Percentiles rank a stretch among this genome's conserved stretches.
phyloP scores from a whole-genome alignment of 345 rosid species.

The Citrus maxima region DNA sequence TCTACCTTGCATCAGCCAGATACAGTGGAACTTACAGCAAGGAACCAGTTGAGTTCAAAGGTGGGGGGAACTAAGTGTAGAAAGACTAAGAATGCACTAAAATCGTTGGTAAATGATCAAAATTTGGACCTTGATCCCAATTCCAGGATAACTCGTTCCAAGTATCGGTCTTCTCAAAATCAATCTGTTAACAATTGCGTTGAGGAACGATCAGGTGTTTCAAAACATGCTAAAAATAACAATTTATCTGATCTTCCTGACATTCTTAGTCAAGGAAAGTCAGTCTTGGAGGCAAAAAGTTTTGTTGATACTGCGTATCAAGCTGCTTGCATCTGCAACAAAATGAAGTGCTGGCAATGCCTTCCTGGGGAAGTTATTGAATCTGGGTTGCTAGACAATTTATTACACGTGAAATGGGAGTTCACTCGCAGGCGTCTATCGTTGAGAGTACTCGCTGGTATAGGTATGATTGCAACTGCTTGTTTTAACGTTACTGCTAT shows the following conservation, averaged over 20 bases:
- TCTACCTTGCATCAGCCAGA: slow-evolving; percentile 12
- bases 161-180: slow-evolving; percentile 48
- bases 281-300: slow-evolving; percentile 26
- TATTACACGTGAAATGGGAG: slow-evolving; percentile 62
- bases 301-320: slow-evolving; percentile 19
- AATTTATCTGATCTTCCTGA: slow-evolving; percentile 15
- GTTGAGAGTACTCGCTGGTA: slow-evolving; percentile 49
- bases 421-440: slow-evolving; percentile 56
- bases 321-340: slow-evolving; percentile 54
- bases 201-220: slow-evolving; percentile 26
- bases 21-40: slow-evolving; percentile 9
- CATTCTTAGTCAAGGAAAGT: slow-evolving; percentile 22
- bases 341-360: slow-evolving; percentile 57
- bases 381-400: slow-evolving; percentile 46
- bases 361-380: slow-evolving; percentile 39
- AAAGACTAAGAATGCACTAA: slow-evolving; percentile 34
- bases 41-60: slow-evolving; percentile 27
- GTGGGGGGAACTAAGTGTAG: slow-evolving; percentile 42
- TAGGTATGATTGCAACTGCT: slow-evolving; percentile 47
- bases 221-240: slow-evolving; percentile 25
- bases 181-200: slow-evolving; percentile 27
- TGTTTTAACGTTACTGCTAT: slow-evolving; percentile 9
- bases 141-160: slow-evolving; percentile 77
- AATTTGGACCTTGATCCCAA: slow-evolving; percentile 30
- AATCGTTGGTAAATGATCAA: slow-evolving; percentile 40